A percentile compares a stretch with the other conserved stretches of the same genome.
Evolutionary conservation across 805 yeast genomes (phyloP).

Genomic region (Hanseniaspora singularis): DNA sequence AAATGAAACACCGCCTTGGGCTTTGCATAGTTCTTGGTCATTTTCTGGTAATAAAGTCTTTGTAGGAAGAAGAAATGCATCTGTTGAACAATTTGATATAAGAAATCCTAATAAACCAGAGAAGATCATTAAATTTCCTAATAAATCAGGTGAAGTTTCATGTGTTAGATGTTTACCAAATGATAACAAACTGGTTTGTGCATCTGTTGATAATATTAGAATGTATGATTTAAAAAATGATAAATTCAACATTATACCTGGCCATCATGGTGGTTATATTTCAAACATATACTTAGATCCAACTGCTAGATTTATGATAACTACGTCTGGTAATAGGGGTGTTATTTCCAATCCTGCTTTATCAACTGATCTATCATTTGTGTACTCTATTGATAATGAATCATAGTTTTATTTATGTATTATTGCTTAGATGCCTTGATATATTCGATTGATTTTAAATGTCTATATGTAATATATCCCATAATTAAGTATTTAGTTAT

Average conservation of each 20-base stretch:
- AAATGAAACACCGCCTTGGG: constrained; percentile 80
- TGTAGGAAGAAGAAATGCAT: constrained; percentile 81
- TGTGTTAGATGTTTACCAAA: constrained; percentile 72
- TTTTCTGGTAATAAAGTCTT: constrained; percentile 63
- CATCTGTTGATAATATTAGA: constrained; percentile 80
- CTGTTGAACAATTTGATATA: constrained; percentile 64
- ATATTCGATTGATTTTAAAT: too few species aligned
- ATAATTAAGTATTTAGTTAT: too few species aligned
- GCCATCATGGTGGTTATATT: constrained; percentile 87
- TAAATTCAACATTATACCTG: constrained; percentile 73
- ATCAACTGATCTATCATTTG: constrained; percentile 65
- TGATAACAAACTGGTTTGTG: constrained; percentile 67
- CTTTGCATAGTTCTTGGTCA: constrained; percentile 82
- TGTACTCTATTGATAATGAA: constrained; percentile 55
- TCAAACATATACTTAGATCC: constrained; percentile 74
- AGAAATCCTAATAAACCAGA: constrained; percentile 47
- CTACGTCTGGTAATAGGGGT: constrained; percentile 90
- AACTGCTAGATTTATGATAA: constrained; percentile 73
- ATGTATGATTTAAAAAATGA: constrained; percentile 52
- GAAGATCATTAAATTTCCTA: constrained; percentile 60
- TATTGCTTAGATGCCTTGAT: too few species aligned
- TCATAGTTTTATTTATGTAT: too few species aligned
- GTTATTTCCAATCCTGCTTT: constrained; percentile 56
- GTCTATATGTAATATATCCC: too few species aligned
- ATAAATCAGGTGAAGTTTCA: constrained; percentile 82